Evolutionary conservation across 2,329 filamentous ascomycete species (phyloP).

Genomic region (Beauveria bassiana): DNA sequence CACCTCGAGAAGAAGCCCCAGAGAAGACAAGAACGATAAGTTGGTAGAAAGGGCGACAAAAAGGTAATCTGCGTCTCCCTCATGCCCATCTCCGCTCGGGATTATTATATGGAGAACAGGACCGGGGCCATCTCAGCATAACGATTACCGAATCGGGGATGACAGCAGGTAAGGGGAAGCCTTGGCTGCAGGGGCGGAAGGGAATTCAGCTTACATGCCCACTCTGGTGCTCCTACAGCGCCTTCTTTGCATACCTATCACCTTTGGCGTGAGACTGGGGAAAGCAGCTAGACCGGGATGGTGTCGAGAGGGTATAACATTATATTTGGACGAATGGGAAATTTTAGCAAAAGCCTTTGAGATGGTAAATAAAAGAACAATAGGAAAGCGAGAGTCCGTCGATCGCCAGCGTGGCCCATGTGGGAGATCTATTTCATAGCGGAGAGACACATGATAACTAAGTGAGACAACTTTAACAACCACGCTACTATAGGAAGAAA

Average conservation of each 20-base stretch:
- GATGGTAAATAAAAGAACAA: background rate
- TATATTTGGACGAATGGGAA: background rate
- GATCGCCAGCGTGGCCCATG: background rate
- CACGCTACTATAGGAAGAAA: background rate
- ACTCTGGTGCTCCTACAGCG: background rate
- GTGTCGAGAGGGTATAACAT: background rate
- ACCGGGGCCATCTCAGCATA: background rate
- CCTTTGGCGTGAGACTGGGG: background rate
- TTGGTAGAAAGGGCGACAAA: background rate
- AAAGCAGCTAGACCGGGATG: background rate
- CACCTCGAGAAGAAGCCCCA: background rate
- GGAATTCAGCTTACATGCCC: slow-evolving; percentile 4
- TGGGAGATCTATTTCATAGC: background rate
- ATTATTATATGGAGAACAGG: slow-evolving; percentile 1
- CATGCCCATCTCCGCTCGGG: background rate
- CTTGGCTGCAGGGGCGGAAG: background rate
- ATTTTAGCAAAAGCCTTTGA: background rate
- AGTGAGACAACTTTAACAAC: background rate
- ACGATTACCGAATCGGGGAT: slow-evolving; percentile 8
- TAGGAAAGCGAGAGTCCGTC: background rate
- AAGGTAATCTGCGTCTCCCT: background rate
- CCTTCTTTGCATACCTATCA: background rate
- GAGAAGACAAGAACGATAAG: background rate
- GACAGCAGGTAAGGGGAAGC: background rate
- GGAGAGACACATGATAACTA: background rate